Conservation (phyloP, 768 basidiomycete genomes). For the Serendipita vermifera region DNA sequence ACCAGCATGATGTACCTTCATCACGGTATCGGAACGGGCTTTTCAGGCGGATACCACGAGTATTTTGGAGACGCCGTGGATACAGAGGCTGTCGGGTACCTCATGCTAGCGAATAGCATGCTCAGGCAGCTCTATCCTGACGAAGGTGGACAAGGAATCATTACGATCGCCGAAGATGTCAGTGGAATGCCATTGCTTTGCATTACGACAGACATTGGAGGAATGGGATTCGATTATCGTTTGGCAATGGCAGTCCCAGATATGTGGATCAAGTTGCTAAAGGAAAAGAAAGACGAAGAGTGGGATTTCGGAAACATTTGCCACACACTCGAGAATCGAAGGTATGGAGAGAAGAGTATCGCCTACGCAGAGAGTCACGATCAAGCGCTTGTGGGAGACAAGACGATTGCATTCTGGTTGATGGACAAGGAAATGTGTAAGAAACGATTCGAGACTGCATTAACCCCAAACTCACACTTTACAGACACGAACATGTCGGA, state of each 20-base stretch:
- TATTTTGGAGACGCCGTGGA: slow-evolving; percentile 86
- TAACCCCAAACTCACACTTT: background rate
- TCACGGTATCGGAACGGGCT: slow-evolving; percentile 95
- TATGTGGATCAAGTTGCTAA: slow-evolving; percentile 99
- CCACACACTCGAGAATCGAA: slow-evolving; percentile 79
- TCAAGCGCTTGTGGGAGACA: slow-evolving; percentile 96
- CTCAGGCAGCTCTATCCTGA: slow-evolving; percentile 71
- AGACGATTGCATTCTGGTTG: slow-evolving; percentile 96
- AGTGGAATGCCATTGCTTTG: slow-evolving; percentile 98
- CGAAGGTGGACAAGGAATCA: slow-evolving; percentile 23
- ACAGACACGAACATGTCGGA: slow-evolving; percentile 92
- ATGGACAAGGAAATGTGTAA: slow-evolving; percentile 99
- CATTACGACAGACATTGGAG: slow-evolving; percentile 62
- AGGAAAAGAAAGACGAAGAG: slow-evolving; percentile 72
- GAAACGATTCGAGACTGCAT: slow-evolving; percentile 16
- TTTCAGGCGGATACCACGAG: slow-evolving; percentile 96
- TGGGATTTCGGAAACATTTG: slow-evolving; percentile 85
- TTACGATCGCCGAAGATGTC: slow-evolving; percentile 97
- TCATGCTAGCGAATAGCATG: slow-evolving; percentile 95
- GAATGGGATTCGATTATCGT: slow-evolving; percentile 95
- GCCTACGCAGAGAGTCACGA: slow-evolving; percentile 95
- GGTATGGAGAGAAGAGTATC: slow-evolving; percentile 81
- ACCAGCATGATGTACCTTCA: slow-evolving; percentile 99
- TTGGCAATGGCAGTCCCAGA: slow-evolving; percentile 98
- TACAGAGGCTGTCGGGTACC: slow-evolving; percentile 80